phyloP scores from a whole-genome alignment of 768 basidiomycete genomes.

The Lentinula sp. region DNA sequence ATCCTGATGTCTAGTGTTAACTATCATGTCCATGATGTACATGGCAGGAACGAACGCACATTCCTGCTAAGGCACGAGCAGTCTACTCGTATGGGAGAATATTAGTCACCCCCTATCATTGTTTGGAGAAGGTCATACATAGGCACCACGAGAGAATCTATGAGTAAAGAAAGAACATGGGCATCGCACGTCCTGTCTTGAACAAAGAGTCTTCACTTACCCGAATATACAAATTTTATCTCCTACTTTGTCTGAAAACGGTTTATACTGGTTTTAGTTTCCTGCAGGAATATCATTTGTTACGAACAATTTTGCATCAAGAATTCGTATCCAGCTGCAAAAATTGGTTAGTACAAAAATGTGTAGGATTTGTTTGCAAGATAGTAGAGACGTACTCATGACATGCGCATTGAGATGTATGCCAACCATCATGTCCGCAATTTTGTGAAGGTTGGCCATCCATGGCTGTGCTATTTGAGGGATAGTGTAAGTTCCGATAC shows the following conservation, averaged over 20 bases:
- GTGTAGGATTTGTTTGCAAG: background rate
- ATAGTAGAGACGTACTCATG: conserved; percentile 34
- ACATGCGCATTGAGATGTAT: conserved; percentile 47
- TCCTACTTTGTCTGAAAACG: conserved; percentile 27
- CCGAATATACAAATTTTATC: conserved; percentile 25
- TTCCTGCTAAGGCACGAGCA: background rate
- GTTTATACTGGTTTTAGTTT: background rate
- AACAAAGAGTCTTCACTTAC: background rate
- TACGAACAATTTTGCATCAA: conserved; percentile 53
- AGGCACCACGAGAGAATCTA: conserved; percentile 62
- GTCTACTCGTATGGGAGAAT: conserved; percentile 28
- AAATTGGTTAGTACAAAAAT: background rate
- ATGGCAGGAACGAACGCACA: background rate
- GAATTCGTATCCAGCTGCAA: conserved; percentile 51
- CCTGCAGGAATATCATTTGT: background rate
- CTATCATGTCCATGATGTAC: background rate
- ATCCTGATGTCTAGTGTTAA: background rate
- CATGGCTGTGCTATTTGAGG: conserved; percentile 45
- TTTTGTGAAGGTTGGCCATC: conserved; percentile 26
- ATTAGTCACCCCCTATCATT: conserved; percentile 43
- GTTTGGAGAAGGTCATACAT: conserved; percentile 26
- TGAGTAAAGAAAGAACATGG: background rate
- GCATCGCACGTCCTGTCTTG: background rate
- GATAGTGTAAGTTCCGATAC: conserved; percentile 55
- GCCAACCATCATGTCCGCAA: conserved; percentile 32